phyloP scores from a whole-genome alignment of 208 protist species.

The Trichomonas vaginalis region DNA sequence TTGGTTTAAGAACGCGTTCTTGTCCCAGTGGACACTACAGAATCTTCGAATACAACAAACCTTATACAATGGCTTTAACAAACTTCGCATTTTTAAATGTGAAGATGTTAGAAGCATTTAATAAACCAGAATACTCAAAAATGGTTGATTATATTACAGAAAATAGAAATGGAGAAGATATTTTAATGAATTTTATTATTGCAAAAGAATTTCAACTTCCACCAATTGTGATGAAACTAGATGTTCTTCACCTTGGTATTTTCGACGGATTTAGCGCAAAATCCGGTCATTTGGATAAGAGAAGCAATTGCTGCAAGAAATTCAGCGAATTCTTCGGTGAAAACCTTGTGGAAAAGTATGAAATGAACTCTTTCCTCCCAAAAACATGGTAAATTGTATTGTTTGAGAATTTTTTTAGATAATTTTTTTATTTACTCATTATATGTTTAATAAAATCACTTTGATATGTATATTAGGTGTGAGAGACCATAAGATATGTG shows the following conservation, averaged over 20 bases:
- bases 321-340: neutral
- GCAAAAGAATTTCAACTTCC: neutral
- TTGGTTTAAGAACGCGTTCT: neutral
- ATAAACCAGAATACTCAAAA: neutral
- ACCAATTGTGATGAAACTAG: neutral
- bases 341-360: neutral
- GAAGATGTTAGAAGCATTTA: neutral
- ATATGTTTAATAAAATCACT: too few relatives aligned
- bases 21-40: neutral
- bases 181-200: neutral
- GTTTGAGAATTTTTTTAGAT: too few relatives aligned
- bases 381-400: neutral
- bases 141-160: neutral
- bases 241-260: neutral
- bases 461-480: too few relatives aligned
- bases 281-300: neutral
- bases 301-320: neutral
- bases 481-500: too few relatives aligned
- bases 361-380: neutral
- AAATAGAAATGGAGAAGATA: neutral
- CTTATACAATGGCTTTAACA: neutral
- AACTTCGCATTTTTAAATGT: neutral
- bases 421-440: too few relatives aligned
- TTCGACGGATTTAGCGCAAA: neutral
- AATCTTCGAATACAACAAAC: neutral